Percentiles rank a stretch among this genome's conserved stretches.
Conservation (phyloP, 1,139 yeast genomes). For the Taphrina pruni region DNA sequence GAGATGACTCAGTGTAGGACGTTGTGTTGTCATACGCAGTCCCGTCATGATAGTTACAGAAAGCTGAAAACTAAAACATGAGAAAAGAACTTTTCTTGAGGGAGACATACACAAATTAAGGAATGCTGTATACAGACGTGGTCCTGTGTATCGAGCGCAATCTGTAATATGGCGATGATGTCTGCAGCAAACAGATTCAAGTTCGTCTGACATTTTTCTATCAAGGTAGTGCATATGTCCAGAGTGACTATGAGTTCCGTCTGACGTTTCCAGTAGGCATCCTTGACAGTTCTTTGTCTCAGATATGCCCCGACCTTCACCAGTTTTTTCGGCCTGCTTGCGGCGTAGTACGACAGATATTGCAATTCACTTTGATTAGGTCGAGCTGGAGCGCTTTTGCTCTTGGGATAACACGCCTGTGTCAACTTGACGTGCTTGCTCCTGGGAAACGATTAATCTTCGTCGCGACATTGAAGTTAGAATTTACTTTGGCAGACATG, state of each 20-base stretch:
- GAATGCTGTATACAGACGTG: constrained; percentile 63
- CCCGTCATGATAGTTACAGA: constrained; percentile 70
- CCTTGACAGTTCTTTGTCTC: constrained; percentile 66
- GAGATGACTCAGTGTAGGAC: constrained; percentile 62
- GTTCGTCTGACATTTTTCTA: constrained; percentile 78
- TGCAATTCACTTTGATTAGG: constrained; percentile 92
- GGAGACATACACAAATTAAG: constrained; percentile 47
- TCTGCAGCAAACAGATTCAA: constrained; percentile 76
- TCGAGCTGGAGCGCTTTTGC: constrained; percentile 79
- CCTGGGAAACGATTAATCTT: constrained; percentile 7
- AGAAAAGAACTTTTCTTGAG: too few species aligned
- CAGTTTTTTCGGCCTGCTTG: constrained; percentile 83
- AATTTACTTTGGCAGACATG: constrained; percentile 17
- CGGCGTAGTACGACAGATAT: constrained; percentile 86
- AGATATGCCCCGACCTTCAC: constrained; percentile 81
- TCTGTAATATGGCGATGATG: constrained; percentile 54
- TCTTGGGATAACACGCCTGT: constrained; percentile 90
- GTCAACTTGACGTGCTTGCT: constrained; percentile 84
- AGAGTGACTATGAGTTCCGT: constrained; percentile 77
- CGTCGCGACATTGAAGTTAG: neutral
- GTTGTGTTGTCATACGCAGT: constrained; percentile 76
- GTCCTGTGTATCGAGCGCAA: constrained; percentile 61
- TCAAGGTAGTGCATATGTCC: constrained; percentile 69
- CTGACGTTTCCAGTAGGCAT: constrained; percentile 63
- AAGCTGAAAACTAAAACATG: constrained; percentile 56